A percentile compares a stretch with the other conserved stretches of the same genome.
These are phyloP conservation scores for Claviceps quebecensis DNA, from an alignment of 2,329 filamentous ascomycete genomes.

Conservation along the genomic window DNA sequence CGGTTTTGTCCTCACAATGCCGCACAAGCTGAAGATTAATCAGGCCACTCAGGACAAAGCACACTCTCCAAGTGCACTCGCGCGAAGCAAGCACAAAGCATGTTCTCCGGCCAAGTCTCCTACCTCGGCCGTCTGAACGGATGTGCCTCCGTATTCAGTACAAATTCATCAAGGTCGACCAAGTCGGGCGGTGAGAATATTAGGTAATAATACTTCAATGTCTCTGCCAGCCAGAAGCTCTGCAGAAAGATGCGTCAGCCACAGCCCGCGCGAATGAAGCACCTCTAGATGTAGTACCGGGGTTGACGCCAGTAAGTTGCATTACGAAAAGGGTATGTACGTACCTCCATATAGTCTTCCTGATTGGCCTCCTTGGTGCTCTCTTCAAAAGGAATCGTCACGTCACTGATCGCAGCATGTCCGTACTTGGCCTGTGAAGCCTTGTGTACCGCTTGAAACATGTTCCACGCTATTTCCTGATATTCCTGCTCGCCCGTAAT, in stretches of 20 bases:
- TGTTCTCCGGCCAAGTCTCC: not conserved
- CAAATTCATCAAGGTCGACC: slow-evolving; percentile 49
- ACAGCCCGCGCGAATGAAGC: too few relatives aligned
- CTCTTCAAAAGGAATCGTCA: slow-evolving; percentile 20
- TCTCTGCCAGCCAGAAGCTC: slow-evolving; percentile 41
- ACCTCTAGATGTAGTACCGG: too few relatives aligned
- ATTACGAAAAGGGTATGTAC: not conserved
- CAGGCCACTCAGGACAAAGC: not conserved
- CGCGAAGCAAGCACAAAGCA: not conserved
- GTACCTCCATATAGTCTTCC: slow-evolving; percentile 43
- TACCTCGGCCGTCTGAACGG: slow-evolving; percentile 26
- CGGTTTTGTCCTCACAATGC: too few relatives aligned
- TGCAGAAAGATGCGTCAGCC: not conserved
- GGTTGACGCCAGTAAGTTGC: not conserved
- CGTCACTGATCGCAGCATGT: slow-evolving; percentile 50
- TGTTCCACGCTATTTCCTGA: slow-evolving; percentile 56
- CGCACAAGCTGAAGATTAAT: too few relatives aligned
- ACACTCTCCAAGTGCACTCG: not conserved
- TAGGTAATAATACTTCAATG: slow-evolving; percentile 67
- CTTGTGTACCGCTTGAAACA: slow-evolving; percentile 50
- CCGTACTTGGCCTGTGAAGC: slow-evolving; percentile 45
- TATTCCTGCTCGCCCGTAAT: slow-evolving; percentile 51
- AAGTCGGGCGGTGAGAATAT: slow-evolving; percentile 46
- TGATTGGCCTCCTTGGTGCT: slow-evolving; percentile 34
- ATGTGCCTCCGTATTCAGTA: slow-evolving; percentile 51